Evolutionary conservation across 148 eudicot species (phyloP), one percentile per base, ranked within the genome.

Genomic region (Chenopodium quinoa): DNA sequence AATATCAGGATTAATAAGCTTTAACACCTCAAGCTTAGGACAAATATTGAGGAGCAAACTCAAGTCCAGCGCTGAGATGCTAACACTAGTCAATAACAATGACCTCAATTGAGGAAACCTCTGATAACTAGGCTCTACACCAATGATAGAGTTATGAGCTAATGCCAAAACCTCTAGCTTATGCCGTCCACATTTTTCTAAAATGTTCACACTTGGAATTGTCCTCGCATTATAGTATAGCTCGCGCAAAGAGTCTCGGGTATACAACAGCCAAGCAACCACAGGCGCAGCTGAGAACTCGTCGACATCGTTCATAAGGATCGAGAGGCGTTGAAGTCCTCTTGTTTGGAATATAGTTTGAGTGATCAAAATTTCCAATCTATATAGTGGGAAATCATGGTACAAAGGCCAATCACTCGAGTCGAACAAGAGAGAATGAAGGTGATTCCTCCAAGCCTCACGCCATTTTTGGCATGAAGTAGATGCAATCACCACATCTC

Each of bases 211-310:
- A 80, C 54, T 89, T 9, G 98, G 93, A 62, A 83, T 90, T 50
- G 97, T 92, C 84, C 91, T 86, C 10, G 91, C 94, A 78, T 90
- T 90, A 74, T 89, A 93, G 81, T 83, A 78, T 71, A 95, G 82
- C 58, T 86, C 87, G 67, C 91, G 90, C 63, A 95, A 71, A 67
- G 89, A 88, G 52, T 91, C 97, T 78, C 97, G 86, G 0, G 97
- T 91, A 75, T 92, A 91, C 93, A 93, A 89, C 40, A 93, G 89
- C 99, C 99, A 95, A 29, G 97, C 94, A 83, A 91, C 88, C 16
- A 93, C 99, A 0, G 97, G 88, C 2, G 97, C 90, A 78, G 97
- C 97, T 14, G 97, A 90, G 80, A 93, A 93, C 76, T 93, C 99
- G 71, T 95, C 97, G 9, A 90, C 92, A 78, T 93, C 97, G 79